Conservation (phyloP, 78 protist species). For the Tieghemostelium lacteum region DNA sequence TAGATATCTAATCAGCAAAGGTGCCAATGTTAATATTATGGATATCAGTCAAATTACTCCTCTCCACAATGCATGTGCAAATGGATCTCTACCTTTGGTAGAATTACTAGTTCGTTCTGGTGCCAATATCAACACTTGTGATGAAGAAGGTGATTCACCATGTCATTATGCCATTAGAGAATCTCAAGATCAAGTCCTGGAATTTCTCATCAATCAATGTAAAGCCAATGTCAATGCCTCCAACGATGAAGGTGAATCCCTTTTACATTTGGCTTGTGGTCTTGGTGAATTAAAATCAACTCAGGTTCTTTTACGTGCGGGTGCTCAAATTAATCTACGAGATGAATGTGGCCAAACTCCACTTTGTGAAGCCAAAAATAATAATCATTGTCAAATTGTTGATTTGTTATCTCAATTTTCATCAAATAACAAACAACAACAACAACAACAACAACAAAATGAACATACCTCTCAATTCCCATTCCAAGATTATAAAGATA, state of each 20-base stretch:
- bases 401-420: background rate
- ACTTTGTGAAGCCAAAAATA: slow-evolving; percentile 47
- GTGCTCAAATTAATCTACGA: slow-evolving; percentile 1
- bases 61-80: slow-evolving; percentile 22
- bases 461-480: background rate
- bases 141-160: slow-evolving; percentile 63
- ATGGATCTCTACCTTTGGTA: slow-evolving; percentile 6
- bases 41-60: slow-evolving; percentile 21
- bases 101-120: slow-evolving; percentile 16
- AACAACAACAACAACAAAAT: slow-evolving; percentile 18
- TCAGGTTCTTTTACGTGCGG: slow-evolving; percentile 12
- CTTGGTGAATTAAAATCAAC: slow-evolving; percentile 31
- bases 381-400: background rate
- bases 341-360: slow-evolving; percentile 47
- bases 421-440: background rate
- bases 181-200: background rate
- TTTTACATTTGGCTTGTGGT: slow-evolving; percentile 40
- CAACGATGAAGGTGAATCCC: slow-evolving; percentile 73
- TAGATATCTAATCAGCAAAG: slow-evolving; percentile 26
- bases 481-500: background rate
- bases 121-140: slow-evolving; percentile 17
- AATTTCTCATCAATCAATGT: background rate
- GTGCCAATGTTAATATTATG: slow-evolving; percentile 38
- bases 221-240: slow-evolving; percentile 33
- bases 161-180: slow-evolving; percentile 59